Conservation (phyloP, 176 grass and related monocot genomes). For the Luzula sylvatica region DNA sequence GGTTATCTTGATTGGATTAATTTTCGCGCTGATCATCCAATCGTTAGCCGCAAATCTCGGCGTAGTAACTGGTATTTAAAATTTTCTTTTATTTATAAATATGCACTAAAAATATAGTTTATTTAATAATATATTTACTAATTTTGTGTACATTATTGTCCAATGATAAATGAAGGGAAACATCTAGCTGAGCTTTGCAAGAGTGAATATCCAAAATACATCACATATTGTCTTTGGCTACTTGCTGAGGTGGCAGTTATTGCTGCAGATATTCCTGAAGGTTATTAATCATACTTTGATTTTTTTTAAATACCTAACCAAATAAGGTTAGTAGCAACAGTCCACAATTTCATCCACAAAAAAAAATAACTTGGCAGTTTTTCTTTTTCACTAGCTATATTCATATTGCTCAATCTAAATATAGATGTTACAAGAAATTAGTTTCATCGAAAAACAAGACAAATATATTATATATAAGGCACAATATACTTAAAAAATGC, state of each 20-base stretch:
- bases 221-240: slow-evolving; percentile 54
- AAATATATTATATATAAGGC: too few relatives aligned
- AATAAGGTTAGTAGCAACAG: too few relatives aligned
- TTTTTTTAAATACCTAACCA: too few relatives aligned
- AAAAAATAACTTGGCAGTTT: too few relatives aligned
- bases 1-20: slow-evolving; percentile 74
- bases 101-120: background rate
- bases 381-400: too few relatives aligned
- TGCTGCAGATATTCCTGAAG: slow-evolving; percentile 85
- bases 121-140: background rate
- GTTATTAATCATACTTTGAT: background rate
- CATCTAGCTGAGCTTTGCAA: slow-evolving; percentile 82
- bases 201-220: slow-evolving; percentile 53
- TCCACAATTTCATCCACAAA: too few relatives aligned
- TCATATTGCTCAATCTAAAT: too few relatives aligned
- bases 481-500: too few relatives aligned
- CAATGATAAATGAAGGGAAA: slow-evolving; percentile 27
- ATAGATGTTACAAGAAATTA: too few relatives aligned
- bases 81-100: background rate
- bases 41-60: slow-evolving; percentile 84
- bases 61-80: slow-evolving; percentile 65
- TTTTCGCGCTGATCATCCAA: slow-evolving; percentile 88
- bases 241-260: slow-evolving; percentile 70
- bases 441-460: too few relatives aligned
- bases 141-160: background rate